A percentile compares a stretch with the other conserved stretches of the same genome.
Conservation (phyloP, 2,329 filamentous ascomycete genomes). For the Neurospora crassa region DNA sequence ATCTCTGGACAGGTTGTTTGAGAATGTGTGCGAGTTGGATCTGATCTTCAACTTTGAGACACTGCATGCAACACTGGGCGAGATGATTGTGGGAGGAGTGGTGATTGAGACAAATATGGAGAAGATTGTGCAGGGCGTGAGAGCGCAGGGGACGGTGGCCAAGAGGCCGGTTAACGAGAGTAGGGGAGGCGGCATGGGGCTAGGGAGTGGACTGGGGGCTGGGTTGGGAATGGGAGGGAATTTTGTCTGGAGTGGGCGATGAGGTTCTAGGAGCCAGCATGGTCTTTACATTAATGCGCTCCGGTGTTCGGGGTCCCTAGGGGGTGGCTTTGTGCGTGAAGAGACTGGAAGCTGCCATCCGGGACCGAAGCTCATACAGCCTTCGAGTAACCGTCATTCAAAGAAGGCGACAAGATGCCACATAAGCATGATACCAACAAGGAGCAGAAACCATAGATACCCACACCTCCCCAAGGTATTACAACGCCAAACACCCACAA, state of each 20-base stretch:
- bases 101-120: conserved; percentile 89
- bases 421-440: not conserved
- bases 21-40: conserved; percentile 97
- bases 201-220: conserved; percentile 31
- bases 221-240: conserved; percentile 48
- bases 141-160: conserved; percentile 63
- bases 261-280: conserved; percentile 5
- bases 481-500: conserved; percentile 22
- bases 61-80: conserved; percentile 77
- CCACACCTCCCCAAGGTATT: conserved; percentile 15
- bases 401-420: not conserved
- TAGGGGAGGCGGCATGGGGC: conserved; percentile 20
- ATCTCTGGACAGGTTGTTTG: conserved; percentile 85
- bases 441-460: conserved; percentile 1
- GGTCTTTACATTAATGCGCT: not conserved
- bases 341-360: conserved; percentile 11
- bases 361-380: not conserved
- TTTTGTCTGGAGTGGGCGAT: conserved; percentile 42
- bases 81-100: conserved; percentile 93
- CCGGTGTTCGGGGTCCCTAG: not conserved
- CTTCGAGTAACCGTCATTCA: not conserved
- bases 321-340: not conserved
- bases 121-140: conserved; percentile 78
- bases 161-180: conserved; percentile 72
- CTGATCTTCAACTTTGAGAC: conserved; percentile 99